phyloP scores from a whole-genome alignment of 257 asterid species.

The Ligustrum vulgare region DNA sequence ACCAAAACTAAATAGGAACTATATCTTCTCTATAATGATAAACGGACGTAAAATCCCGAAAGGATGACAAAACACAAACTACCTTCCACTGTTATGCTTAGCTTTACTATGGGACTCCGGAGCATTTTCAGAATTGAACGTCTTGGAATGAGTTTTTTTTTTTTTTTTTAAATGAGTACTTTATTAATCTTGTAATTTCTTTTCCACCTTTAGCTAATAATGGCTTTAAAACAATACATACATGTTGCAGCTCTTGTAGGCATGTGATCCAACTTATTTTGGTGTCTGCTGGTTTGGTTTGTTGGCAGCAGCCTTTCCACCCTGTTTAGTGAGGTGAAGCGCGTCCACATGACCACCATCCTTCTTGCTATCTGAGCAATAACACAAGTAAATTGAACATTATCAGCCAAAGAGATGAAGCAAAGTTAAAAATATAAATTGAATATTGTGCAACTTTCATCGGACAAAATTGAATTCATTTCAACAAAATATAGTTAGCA shows the following conservation, averaged over 20 bases:
- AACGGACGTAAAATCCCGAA: background rate
- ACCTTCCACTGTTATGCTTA: slow-evolving; percentile 59
- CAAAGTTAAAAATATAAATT: no score
- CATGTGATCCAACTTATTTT: slow-evolving; percentile 50
- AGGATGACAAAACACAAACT: background rate
- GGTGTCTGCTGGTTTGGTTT: slow-evolving; percentile 64
- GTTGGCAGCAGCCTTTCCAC: slow-evolving; percentile 62
- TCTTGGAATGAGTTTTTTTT: slow-evolving; percentile 34
- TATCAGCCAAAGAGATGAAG: no score
- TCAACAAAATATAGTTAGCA: no score
- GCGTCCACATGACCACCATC: slow-evolving; percentile 74
- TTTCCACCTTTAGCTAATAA: background rate
- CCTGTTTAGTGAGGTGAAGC: slow-evolving; percentile 82
- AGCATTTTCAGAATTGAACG: slow-evolving; percentile 49
- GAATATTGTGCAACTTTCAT: no score
- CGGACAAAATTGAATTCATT: background rate
- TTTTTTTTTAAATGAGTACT: background rate
- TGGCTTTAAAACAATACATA: background rate
- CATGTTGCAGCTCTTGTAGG: slow-evolving; percentile 67
- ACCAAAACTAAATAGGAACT: background rate
- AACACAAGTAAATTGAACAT: no score
- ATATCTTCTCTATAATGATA: background rate
- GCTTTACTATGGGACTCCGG: slow-evolving; percentile 70
- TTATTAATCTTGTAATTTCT: background rate
- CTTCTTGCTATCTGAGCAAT: slow-evolving; percentile 66